Evolutionary conservation across 2,329 filamentous ascomycete species (phyloP).

Genomic region (Cercospora brassicicola): DNA sequence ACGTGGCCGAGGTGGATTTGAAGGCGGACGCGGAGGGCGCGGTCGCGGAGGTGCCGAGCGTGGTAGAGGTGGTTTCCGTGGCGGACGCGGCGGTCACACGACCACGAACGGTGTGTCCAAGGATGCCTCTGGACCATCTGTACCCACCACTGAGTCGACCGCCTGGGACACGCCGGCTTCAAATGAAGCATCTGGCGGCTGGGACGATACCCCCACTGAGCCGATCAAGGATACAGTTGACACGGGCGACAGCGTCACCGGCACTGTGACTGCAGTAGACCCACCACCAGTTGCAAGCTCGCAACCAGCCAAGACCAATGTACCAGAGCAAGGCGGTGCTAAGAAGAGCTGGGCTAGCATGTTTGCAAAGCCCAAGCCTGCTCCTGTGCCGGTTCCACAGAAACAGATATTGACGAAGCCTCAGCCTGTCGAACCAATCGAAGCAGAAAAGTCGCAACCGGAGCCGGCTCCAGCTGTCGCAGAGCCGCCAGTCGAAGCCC

Average conservation of each 20-base stretch:
- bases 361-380: conserved; percentile 51
- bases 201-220: conserved; percentile 28
- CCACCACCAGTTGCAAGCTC: conserved; percentile 35
- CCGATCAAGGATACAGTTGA: conserved; percentile 25
- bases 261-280: conserved; percentile 37
- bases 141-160: conserved; percentile 69
- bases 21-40: conserved; percentile 59
- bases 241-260: conserved; percentile 47
- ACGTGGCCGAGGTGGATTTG: conserved; percentile 47
- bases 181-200: conserved; percentile 25
- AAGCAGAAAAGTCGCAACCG: conserved; percentile 33
- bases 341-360: conserved; percentile 58
- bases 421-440: conserved; percentile 36
- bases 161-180: conserved; percentile 59
- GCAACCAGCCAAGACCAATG: conserved; percentile 39
- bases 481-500: conserved; percentile 23
- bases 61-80: conserved; percentile 53
- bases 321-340: conserved; percentile 39
- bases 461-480: conserved; percentile 11
- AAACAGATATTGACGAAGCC: conserved; percentile 34
- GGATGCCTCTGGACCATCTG: conserved; percentile 54
- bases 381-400: conserved; percentile 49
- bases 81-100: conserved; percentile 62
- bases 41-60: conserved; percentile 61
- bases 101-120: conserved; percentile 63